Evolutionary conservation across 202 grass and related monocot species (phyloP), one percentile per base, ranked within the genome.

Genomic region (Alloteropsis angusta): DNA sequence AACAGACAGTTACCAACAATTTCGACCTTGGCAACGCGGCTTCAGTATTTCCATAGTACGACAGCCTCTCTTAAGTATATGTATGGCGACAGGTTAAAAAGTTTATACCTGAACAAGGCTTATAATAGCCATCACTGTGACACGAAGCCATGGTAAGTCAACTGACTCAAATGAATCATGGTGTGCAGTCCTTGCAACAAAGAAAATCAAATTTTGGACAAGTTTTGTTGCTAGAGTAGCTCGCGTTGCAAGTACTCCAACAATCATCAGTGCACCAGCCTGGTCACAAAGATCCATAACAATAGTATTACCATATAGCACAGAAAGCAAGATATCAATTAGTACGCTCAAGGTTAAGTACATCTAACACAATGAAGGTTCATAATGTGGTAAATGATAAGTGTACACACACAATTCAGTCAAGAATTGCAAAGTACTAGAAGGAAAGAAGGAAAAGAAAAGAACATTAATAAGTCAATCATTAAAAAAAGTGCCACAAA

Each of bases 261-360:
- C 80, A 83, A 92, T 82, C 95, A 97, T 97, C 48, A 97, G 79
- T 17, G 89, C 89, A n/a, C 91, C 95, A 85, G 95, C 89, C 95
- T 97, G 75, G 8, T 72, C 53, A 66, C 41, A 83, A 75, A 79
- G 49, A 86, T 74, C 32, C 4, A 35, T 79, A 53, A 82, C 23
- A 41, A 43, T 32, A 26, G 42, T 64, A 50, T 77, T 75, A 68
- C 36, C 36, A 67, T 45, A 35, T 72, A 60, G 54, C 69, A 68
- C 42, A 46, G 41, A 47, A 15, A 80, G 54, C 16, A 21, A 22
- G 35, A 48, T 4, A 6, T 79, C 7, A 23, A 81, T n/a, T 44
- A 43, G 12, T 58, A 9, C 26, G 41, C 5, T 39, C 41, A 39
- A 71, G 13, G 37, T 55, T 39, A 71, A 26, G 43, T 72, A 65